These are phyloP conservation scores for Aspergillus avenaceus DNA, from an alignment of 495 filamentous ascomycete genomes.

Conservation along the genomic window DNA sequence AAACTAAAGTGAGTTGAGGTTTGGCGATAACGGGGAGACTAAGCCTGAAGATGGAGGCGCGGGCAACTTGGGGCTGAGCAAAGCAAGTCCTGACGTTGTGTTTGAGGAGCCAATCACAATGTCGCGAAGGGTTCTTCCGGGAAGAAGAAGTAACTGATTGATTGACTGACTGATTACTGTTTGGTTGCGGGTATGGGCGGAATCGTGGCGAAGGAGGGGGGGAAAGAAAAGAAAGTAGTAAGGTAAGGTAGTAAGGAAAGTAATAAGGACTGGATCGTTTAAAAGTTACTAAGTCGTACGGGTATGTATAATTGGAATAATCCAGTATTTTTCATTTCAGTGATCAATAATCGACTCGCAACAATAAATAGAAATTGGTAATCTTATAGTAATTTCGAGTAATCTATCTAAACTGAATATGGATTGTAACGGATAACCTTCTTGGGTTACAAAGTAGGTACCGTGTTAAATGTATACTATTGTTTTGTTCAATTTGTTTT, in stretches of 20 bases:
- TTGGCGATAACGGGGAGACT: not conserved
- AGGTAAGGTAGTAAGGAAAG: not conserved
- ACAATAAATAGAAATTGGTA: too few relatives aligned
- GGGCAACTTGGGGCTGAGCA: slow-evolving; percentile 28
- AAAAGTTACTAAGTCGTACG: too few relatives aligned
- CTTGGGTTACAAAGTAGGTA: too few relatives aligned
- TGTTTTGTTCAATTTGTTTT: too few relatives aligned
- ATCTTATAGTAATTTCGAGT: too few relatives aligned
- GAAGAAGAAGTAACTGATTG: not conserved
- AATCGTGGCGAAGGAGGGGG: slow-evolving; percentile 14
- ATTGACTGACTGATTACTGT: not conserved
- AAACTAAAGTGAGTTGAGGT: slow-evolving; percentile 3
- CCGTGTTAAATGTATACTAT: too few relatives aligned
- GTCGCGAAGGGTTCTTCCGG: slow-evolving; percentile 14
- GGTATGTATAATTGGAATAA: too few relatives aligned
- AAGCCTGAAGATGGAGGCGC: slow-evolving; percentile 17
- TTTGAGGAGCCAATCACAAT: slow-evolving; percentile 18
- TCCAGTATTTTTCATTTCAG: too few relatives aligned
- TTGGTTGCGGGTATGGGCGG: not conserved
- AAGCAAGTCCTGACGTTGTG: slow-evolving; percentile 28
- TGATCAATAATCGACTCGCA: too few relatives aligned
- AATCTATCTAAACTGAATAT: too few relatives aligned
- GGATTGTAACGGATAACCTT: too few relatives aligned
- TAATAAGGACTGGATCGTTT: too few relatives aligned
- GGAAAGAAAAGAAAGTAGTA: slow-evolving; percentile 3